Conservation (phyloP, 805 yeast species). For the Scheffersomyces amazonensis region DNA sequence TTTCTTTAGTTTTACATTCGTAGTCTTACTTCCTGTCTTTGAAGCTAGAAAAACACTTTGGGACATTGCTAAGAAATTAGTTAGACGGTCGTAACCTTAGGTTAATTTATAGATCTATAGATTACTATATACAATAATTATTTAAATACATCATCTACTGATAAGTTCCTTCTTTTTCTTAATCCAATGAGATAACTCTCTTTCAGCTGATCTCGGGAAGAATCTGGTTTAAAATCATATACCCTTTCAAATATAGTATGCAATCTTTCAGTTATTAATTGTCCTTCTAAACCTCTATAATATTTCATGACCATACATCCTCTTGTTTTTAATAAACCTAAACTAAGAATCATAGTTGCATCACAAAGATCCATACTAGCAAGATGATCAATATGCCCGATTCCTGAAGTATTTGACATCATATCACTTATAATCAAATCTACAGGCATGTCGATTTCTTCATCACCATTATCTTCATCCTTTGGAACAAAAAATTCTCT, state of each 20-base stretch:
- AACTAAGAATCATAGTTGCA: constrained; percentile 79
- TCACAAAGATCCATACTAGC: constrained; percentile 90
- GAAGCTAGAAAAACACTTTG: constrained; percentile 18
- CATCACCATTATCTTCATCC: constrained; percentile 3
- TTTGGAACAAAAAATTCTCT: constrained; percentile 18
- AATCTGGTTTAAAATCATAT: constrained; percentile 70
- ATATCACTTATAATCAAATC: constrained; percentile 66
- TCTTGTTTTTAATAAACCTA: constrained; percentile 62
- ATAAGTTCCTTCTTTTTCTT: constrained; percentile 30
- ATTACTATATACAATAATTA: background rate
- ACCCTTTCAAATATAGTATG: constrained; percentile 61
- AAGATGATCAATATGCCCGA: constrained; percentile 75
- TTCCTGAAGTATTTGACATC: constrained; percentile 92
- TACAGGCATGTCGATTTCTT: constrained; percentile 9
- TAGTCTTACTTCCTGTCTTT: constrained; percentile 25
- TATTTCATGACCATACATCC: constrained; percentile 83
- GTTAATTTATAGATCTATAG: background rate
- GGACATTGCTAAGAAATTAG: constrained; percentile 1
- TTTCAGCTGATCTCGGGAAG: constrained; percentile 74
- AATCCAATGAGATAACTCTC: constrained; percentile 80
- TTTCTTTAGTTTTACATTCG: constrained; percentile 26
- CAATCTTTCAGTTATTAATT: constrained; percentile 56
- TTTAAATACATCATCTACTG: background rate
- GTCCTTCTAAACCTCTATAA: constrained; percentile 80
- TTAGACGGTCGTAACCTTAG: background rate